phyloP scores from a whole-genome alignment of 2,329 filamentous ascomycete species.

The Talaromyces verruculosus region DNA sequence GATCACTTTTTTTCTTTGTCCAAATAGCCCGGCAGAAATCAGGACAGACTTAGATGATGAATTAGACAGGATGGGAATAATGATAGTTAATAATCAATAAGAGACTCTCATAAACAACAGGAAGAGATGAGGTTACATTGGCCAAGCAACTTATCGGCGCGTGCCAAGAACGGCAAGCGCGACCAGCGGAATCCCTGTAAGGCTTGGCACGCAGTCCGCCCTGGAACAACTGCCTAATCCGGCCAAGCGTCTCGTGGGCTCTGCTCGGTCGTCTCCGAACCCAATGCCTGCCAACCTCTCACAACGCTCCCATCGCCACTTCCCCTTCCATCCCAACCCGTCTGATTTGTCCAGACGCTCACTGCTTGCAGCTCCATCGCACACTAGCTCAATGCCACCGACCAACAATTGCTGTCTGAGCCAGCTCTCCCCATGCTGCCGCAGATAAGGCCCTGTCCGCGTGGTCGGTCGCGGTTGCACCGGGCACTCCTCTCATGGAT shows the following conservation, averaged over 20 bases:
- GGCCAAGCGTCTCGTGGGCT: constrained; percentile 8
- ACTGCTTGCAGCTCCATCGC: background rate
- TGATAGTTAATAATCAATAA: background rate
- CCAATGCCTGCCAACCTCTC: background rate
- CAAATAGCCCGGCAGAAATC: background rate
- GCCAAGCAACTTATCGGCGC: background rate
- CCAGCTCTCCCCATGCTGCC: background rate
- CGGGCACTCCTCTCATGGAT: background rate
- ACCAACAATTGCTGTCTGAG: background rate
- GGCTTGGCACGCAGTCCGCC: background rate
- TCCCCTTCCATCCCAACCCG: background rate
- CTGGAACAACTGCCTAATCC: constrained; percentile 11
- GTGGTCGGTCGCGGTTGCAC: background rate
- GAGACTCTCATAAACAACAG: background rate
- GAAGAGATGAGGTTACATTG: background rate
- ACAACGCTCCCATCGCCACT: background rate
- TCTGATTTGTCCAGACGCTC: background rate
- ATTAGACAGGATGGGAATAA: background rate
- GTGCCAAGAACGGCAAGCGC: constrained; percentile 4
- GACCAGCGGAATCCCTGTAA: background rate
- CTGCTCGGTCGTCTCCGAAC: background rate
- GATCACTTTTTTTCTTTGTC: background rate
- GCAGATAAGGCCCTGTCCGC: background rate
- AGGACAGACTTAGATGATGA: background rate
- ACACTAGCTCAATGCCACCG: background rate